Base-by-base conservation (phyloP, 495 filamentous ascomycete genomes). In the Rhypophila decipiens region DNA sequence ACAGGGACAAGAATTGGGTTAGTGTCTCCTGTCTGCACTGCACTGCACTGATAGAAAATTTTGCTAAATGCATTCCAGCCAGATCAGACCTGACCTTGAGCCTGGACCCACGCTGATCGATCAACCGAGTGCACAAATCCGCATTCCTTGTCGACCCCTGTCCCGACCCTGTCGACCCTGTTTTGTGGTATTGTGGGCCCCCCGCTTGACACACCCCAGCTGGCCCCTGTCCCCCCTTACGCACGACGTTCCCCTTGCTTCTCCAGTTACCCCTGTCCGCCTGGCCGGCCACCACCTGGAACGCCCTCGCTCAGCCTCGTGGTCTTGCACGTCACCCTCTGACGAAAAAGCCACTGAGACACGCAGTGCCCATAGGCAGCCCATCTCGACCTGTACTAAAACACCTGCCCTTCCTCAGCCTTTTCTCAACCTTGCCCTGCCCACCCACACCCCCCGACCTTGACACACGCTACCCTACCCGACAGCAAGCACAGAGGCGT, bases 221-320 rank as follows among this genome's bases (percentile, higher is more conserved):
- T n/a, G n/a, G n/a, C n/a, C n/a, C n/a, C n/a, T n/a, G n/a, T n/a
- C n/a, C n/a, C n/a, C n/a, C n/a, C n/a, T n/a, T n/a, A n/a, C n/a
- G n/a, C n/a, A n/a, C n/a, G n/a, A n/a, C n/a, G n/a, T n/a, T n/a
- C n/a, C n/a, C n/a, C n/a, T n/a, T n/a, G n/a, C n/a, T n/a, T 37
- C 50, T 35, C 44, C 40, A 15, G 22, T 17, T 36, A 45, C 49
- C 47, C 60, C 56, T 64, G 61, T 58, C 58, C 56, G 46, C 61
- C 61, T 64, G 51, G 52, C 35, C 50, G 50, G 17, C 55, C 50
- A 49, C 59, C 57, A 45, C 54, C 57, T 55, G 51, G 59, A 53
- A 55, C 51, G 54, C 59, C 57, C 47, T 33, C 47, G 38, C 62
- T 64, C 62, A 63, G 60, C 62, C 62, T 61, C 62, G 62, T 65